Base-by-base conservation (phyloP, 345 rosid genomes). In the Dimocarpus longan region DNA sequence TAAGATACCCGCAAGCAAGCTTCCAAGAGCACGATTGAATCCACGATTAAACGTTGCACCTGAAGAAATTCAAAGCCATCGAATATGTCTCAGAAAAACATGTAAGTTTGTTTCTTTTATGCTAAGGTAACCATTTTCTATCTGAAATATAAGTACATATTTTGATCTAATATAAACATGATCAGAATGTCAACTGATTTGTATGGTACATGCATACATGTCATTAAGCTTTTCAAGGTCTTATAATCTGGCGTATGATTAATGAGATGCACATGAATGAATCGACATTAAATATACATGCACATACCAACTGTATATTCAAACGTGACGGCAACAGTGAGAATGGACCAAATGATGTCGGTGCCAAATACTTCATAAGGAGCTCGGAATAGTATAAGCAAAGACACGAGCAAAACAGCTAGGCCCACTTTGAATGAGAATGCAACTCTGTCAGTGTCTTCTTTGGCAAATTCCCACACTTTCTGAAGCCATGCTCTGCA, bases 21-120 rank as follows among this genome's bases (percentile, higher is more conserved):
- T 89, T 21, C 93, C 91, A 46, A 91, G 82, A 28, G 87, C 91
- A 64, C 95, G 89, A 81, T 91, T 91, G 87, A 91, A 87, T 75
- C 93, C 95, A 81, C 89, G 83, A 76, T 89, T 91, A 69, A 91
- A 91, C 5, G 95, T 91, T 72, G 90, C 80, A 70, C 95, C 95
- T 89, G 56, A 13, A 76, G 64, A 79, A 72, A 78, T 48, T 50
- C 59, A 74, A 28, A 40, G 10, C 42, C 32, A n/a, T 48, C 24
- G 63, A 66, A 69, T 37, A 59, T 26, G 24, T 10, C 9, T 1
- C 4, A 43, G 5, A 11, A 48, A 19, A 22, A 9, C 22, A 48
- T 56, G 18, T 0, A 18, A 16, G 24, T 46, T 22, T 43, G 52
- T 43, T 52, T 42, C 68, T 32, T 28, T 9, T n/a, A 52, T 52